Evolutionary conservation across 2,329 filamentous ascomycete genomes (phyloP).

Genomic region (Nectriaceae sp.): DNA sequence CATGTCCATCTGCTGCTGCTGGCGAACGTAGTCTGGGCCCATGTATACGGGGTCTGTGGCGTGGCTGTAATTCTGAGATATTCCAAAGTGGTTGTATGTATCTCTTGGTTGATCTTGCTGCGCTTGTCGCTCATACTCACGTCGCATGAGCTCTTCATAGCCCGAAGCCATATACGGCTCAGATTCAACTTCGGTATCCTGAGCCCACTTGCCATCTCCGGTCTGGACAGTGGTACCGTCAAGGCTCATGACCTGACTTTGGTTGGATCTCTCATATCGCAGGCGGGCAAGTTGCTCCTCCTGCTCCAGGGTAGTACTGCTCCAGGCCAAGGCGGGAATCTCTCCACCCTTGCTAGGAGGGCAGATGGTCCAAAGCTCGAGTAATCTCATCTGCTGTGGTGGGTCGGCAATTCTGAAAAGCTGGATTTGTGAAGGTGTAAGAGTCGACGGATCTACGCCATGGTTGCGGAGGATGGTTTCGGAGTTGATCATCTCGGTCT

Average conservation of each 20-base stretch:
- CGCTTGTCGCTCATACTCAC: constrained; percentile 57
- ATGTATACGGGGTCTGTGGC: constrained; percentile 72
- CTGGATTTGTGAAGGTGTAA: constrained; percentile 74
- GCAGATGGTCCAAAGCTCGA: constrained; percentile 84
- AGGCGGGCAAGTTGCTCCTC: constrained; percentile 61
- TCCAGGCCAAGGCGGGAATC: constrained; percentile 56
- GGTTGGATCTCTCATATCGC: constrained; percentile 54
- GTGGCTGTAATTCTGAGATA: constrained; percentile 50
- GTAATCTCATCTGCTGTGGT: constrained; percentile 70
- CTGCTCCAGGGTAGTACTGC: constrained; percentile 55
- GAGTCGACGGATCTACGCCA: constrained; percentile 67
- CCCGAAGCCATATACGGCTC: constrained; percentile 87
- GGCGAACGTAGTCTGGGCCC: constrained; percentile 44
- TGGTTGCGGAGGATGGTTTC: constrained; percentile 64
- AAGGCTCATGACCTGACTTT: constrained; percentile 50
- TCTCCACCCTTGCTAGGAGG: constrained; percentile 63
- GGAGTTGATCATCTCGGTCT: constrained; percentile 50
- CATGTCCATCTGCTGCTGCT: constrained; percentile 59
- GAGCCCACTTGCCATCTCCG: constrained; percentile 55
- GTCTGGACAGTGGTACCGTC: constrained; percentile 57
- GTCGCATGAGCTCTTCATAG: constrained; percentile 69
- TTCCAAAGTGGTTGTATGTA: constrained; percentile 47
- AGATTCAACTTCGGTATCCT: constrained; percentile 45
- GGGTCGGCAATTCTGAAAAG: constrained; percentile 76
- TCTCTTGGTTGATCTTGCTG: constrained; percentile 39